Percentiles rank a stretch among this genome's conserved stretches.
These are phyloP conservation scores for Trichoderma sp. DNA, from an alignment of 2,329 filamentous ascomycete species.

Conservation along the genomic window DNA sequence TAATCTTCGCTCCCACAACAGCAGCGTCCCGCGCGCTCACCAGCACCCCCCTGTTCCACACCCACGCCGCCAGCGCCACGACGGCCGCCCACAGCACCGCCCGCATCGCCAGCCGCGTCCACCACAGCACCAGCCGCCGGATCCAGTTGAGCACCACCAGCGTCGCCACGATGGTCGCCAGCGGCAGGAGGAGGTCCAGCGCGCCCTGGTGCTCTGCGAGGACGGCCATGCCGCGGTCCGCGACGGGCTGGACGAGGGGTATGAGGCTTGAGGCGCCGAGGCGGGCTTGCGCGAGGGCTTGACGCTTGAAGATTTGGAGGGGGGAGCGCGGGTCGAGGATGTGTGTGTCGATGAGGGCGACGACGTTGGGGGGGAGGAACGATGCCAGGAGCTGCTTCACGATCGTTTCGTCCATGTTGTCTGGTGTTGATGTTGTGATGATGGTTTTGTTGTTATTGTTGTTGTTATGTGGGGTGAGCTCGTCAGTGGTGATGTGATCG, in stretches of 20 bases:
- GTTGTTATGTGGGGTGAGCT: background rate
- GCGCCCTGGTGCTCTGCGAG: slow-evolving; percentile 37
- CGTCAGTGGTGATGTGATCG: background rate
- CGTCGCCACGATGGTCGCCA: slow-evolving; percentile 45
- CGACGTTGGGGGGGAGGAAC: slow-evolving; percentile 45
- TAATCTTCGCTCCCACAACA: slow-evolving; percentile 42
- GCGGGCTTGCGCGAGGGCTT: slow-evolving; percentile 32
- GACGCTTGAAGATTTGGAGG: slow-evolving; percentile 40
- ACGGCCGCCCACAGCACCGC: slow-evolving; percentile 64
- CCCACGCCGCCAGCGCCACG: slow-evolving; percentile 50
- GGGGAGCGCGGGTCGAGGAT: slow-evolving; percentile 46
- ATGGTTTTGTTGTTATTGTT: background rate
- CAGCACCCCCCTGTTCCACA: slow-evolving; percentile 65
- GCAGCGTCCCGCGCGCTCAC: slow-evolving; percentile 60
- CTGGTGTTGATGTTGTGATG: background rate
- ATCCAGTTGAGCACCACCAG: slow-evolving; percentile 69
- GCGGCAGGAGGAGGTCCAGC: slow-evolving; percentile 33
- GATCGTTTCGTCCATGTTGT: slow-evolving; percentile 33
- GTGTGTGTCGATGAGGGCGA: slow-evolving; percentile 45
- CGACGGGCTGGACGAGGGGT: slow-evolving; percentile 43
- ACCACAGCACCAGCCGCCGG: slow-evolving; percentile 70
- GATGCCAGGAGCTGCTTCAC: slow-evolving; percentile 37
- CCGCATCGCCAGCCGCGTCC: slow-evolving; percentile 64
- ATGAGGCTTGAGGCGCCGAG: slow-evolving; percentile 32
- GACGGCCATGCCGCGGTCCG: slow-evolving; percentile 38